Conservation (phyloP, 208 protist genomes). For the Tritrichomonas foetus region DNA sequence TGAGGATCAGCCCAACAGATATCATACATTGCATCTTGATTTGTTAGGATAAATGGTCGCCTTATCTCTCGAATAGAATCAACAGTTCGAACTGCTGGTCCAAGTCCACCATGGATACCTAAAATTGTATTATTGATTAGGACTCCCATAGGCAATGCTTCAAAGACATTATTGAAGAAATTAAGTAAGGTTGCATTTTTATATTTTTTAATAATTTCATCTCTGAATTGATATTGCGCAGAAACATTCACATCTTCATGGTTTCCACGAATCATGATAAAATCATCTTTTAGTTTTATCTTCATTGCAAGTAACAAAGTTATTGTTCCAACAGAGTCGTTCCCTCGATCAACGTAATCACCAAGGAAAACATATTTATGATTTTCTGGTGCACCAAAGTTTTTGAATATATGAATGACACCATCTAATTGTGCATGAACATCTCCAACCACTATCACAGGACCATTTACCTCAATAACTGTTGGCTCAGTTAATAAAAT, state of each 20-base stretch:
- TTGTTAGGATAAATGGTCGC: background rate
- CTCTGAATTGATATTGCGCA: background rate
- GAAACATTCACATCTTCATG: background rate
- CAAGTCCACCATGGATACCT: background rate
- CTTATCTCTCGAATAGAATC: background rate
- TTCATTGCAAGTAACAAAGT: background rate
- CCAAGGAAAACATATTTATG: background rate
- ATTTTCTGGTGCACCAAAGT: background rate
- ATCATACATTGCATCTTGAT: background rate
- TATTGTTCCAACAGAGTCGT: background rate
- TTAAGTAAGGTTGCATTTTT: background rate
- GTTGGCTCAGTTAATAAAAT: too few species aligned
- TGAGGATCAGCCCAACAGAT: background rate
- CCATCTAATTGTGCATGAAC: constrained; percentile 43
- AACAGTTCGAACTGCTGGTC: background rate
- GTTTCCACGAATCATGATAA: background rate
- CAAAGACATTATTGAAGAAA: background rate
- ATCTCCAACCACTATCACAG: too few species aligned
- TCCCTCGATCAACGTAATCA: constrained; percentile 7
- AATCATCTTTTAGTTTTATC: background rate
- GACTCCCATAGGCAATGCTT: constrained; percentile 36
- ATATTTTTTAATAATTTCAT: background rate
- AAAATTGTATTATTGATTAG: background rate
- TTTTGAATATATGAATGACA: background rate
- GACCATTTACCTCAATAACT: too few species aligned